These are phyloP conservation scores for Penicillium lagena DNA, from an alignment of 495 filamentous ascomycete species.

Conservation along the genomic window DNA sequence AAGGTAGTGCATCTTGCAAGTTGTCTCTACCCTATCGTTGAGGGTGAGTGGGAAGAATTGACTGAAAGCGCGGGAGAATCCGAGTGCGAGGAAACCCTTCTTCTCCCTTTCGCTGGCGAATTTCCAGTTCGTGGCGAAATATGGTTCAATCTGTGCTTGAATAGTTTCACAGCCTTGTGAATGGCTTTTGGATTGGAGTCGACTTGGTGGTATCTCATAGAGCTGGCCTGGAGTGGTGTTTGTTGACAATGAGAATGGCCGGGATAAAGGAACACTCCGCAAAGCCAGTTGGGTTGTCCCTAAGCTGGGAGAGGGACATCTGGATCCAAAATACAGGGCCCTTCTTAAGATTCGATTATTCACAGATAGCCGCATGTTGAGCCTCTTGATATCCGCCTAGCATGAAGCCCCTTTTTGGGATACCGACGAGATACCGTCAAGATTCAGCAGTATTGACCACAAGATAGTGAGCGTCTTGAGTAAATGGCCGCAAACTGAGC, in stretches of 20 bases:
- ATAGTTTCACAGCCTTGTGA: slow-evolving; percentile 11
- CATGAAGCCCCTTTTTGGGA: no score
- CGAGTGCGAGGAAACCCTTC: slow-evolving; percentile 7
- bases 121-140: slow-evolving; percentile 9
- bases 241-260: slow-evolving; percentile 1
- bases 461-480: no score
- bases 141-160: slow-evolving; percentile 13
- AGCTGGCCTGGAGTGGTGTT: neutral
- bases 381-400: no score
- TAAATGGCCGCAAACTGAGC: no score
- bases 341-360: no score
- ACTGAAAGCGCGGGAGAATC: slow-evolving; percentile 15
- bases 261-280: neutral
- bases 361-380: no score
- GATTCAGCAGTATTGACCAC: no score
- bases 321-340: no score
- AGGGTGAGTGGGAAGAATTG: slow-evolving; percentile 12
- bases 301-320: no score
- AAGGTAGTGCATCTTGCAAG: slow-evolving; percentile 14
- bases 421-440: no score
- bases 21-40: slow-evolving; percentile 9
- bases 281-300: no score
- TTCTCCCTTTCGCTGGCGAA: slow-evolving; percentile 13
- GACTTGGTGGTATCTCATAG: slow-evolving; percentile 1
- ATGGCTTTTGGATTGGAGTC: slow-evolving; percentile 10